A percentile compares a stretch with the other conserved stretches of the same genome.
Conservation (phyloP, 108 stramenopile species). For the Nitzschia sp. region DNA sequence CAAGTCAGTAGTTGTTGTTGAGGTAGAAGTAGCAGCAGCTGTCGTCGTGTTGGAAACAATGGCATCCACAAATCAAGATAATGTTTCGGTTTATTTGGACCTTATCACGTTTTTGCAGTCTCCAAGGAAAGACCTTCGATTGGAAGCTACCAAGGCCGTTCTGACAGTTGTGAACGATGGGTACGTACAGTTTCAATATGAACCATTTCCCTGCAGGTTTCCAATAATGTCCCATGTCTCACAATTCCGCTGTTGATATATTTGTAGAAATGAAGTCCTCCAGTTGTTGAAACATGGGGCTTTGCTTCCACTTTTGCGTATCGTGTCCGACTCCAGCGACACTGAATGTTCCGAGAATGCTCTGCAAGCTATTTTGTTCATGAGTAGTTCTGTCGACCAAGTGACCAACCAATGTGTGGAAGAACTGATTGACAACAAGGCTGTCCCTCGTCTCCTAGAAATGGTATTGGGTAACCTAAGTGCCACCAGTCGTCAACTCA, state of each 20-base stretch:
- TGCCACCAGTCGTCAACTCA: slow-evolving; percentile 33
- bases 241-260: no score
- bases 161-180: slow-evolving; percentile 28
- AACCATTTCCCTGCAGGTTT: no score
- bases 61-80: slow-evolving; percentile 21
- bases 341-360: slow-evolving; percentile 9
- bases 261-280: slow-evolving; percentile 20
- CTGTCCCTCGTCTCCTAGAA: slow-evolving; percentile 60
- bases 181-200: slow-evolving; percentile 10
- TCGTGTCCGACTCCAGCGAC: slow-evolving; percentile 18
- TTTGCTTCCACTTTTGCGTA: slow-evolving; percentile 31
- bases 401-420: slow-evolving; percentile 50
- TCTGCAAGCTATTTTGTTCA: slow-evolving; percentile 36
- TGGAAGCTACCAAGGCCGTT: slow-evolving; percentile 50
- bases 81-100: slow-evolving; percentile 36
- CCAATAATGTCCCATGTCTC: no score
- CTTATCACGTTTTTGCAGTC: slow-evolving; percentile 42
- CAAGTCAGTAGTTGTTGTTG: no score
- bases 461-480: slow-evolving; percentile 40
- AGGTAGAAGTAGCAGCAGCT: no score
- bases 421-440: slow-evolving; percentile 47
- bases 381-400: slow-evolving; percentile 30
- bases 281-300: slow-evolving; percentile 35
- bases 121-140: slow-evolving; percentile 39
- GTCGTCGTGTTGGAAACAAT: neutral